Conservation (phyloP, 164 flowering plant genomes). For the Annona squamosa region DNA sequence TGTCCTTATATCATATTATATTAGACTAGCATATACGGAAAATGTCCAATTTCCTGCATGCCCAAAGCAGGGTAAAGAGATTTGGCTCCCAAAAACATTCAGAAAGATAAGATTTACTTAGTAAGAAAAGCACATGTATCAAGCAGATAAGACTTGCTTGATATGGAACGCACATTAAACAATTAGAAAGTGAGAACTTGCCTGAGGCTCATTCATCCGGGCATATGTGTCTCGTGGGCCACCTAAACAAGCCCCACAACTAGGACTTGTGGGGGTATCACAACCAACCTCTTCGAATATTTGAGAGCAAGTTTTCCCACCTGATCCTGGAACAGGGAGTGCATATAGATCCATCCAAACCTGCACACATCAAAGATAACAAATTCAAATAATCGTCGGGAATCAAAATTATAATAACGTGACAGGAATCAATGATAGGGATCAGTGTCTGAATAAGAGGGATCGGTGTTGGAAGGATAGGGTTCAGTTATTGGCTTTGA, state of each 20-base stretch:
- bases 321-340: slow-evolving; percentile 85
- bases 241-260: slow-evolving; percentile 96
- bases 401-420: not conserved
- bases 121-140: too few species aligned
- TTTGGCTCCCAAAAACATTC: too few species aligned
- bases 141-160: too few species aligned
- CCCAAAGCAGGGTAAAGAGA: too few species aligned
- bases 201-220: slow-evolving; percentile 94
- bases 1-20: too few species aligned
- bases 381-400: not conserved
- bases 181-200: slow-evolving; percentile 17
- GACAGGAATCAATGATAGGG: not conserved
- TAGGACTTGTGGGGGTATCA: slow-evolving; percentile 95
- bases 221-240: slow-evolving; percentile 98
- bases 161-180: too few species aligned
- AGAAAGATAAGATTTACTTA: too few species aligned
- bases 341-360: slow-evolving; percentile 94
- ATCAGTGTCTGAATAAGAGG: too few species aligned
- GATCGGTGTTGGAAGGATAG: too few species aligned
- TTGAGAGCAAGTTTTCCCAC: slow-evolving; percentile 97
- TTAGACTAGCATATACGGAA: too few species aligned
- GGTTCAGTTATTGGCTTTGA: too few species aligned
- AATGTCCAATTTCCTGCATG: too few species aligned
- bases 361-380: slow-evolving; percentile 27
- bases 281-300: slow-evolving; percentile 99